Base-by-base conservation (phyloP, 805 yeast species). In the Hanseniaspora lachancei region DNA sequence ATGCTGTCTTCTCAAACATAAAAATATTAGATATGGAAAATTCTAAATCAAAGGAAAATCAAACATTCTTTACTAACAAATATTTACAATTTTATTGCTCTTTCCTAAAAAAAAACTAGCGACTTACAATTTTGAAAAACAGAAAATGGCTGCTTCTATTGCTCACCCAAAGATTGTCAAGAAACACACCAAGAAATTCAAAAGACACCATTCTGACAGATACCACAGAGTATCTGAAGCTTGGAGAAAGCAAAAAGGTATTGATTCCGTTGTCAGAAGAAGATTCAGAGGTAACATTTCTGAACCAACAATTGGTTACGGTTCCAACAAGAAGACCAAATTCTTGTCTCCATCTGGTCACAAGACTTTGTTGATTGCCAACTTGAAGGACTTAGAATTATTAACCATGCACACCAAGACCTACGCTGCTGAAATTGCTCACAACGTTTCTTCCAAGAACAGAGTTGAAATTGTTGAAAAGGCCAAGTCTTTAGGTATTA, bases 171-270 rank as follows among this genome's bases (percentile, higher is more conserved):
- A 88, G 91, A 93, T 93, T 79, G 97, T 91, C 77, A 95, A 93
- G 91, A 93, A 93, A 89, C 93, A 89, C 88, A 74, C 89, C 73
- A 88, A 88, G 83, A 86, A 85, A 84, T 93, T 93, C 86, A 95
- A 89, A 91, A 89, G 99, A 82, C 97, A 91, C 77, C 98, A 93
- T 83, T 89, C 96, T 77, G 99, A 93, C 85, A 88, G 96, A 80
- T 91, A 89, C 80, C 84, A 82, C 83, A 89, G 99, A 80, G 96
- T 93, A 68, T 79, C 87, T 72, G 97, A 88, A 79, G 84, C 83
- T 84, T 95, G 98, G 98, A 93, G 99, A 88, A 91, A 93, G 81
- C 99, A 95, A 80, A 93, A 93, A 87, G 99, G 99, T 93, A 93
- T 93, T 75, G 99, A 93, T 82, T 89, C 97, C 68, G 82, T 88